These are phyloP conservation scores for Ustilago shanxiensis DNA, from an alignment of 1,284 basidiomycete species.

Conservation along the genomic window DNA sequence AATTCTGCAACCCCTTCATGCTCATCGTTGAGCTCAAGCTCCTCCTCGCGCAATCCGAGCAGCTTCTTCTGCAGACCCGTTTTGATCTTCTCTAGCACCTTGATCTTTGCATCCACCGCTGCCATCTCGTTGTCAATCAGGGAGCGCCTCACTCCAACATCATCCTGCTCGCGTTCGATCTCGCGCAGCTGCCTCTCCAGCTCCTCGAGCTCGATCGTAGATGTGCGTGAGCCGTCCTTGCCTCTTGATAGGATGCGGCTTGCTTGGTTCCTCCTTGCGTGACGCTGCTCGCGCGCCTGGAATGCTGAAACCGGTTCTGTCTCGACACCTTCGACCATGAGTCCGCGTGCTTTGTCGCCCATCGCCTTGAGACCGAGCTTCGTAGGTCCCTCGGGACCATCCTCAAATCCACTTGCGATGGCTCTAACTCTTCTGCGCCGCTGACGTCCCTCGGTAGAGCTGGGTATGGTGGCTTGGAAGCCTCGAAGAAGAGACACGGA, in stretches of 20 bases:
- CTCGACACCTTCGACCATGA: slow-evolving; percentile 54
- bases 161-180: slow-evolving; percentile 62
- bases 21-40: slow-evolving; percentile 91
- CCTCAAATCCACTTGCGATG: slow-evolving; percentile 48
- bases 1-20: slow-evolving; percentile 61
- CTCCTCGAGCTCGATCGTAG: slow-evolving; percentile 58
- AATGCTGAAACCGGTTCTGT: slow-evolving; percentile 43
- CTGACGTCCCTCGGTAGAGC: slow-evolving; percentile 54
- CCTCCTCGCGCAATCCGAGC: slow-evolving; percentile 90
- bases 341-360: slow-evolving; percentile 62
- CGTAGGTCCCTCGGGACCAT: slow-evolving; percentile 49
- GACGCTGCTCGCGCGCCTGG: slow-evolving; percentile 51
- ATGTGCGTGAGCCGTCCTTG: slow-evolving; percentile 36
- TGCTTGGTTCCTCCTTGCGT: slow-evolving; percentile 47
- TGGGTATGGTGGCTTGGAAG: slow-evolving; percentile 68
- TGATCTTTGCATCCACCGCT: slow-evolving; percentile 68
- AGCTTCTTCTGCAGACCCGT: slow-evolving; percentile 85
- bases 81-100: slow-evolving; percentile 84
- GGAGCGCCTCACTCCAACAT: slow-evolving; percentile 56
- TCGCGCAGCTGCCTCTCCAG: slow-evolving; percentile 64
- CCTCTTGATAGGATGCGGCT: slow-evolving; percentile 49
- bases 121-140: slow-evolving; percentile 57
- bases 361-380: slow-evolving; percentile 62
- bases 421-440: slow-evolving; percentile 60
- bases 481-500: slow-evolving; percentile 66